A percentile compares a stretch with the other conserved stretches of the same genome.
Evolutionary conservation across 108 stramenopile genomes (phyloP).

Genomic region (Ochromonas danica): DNA sequence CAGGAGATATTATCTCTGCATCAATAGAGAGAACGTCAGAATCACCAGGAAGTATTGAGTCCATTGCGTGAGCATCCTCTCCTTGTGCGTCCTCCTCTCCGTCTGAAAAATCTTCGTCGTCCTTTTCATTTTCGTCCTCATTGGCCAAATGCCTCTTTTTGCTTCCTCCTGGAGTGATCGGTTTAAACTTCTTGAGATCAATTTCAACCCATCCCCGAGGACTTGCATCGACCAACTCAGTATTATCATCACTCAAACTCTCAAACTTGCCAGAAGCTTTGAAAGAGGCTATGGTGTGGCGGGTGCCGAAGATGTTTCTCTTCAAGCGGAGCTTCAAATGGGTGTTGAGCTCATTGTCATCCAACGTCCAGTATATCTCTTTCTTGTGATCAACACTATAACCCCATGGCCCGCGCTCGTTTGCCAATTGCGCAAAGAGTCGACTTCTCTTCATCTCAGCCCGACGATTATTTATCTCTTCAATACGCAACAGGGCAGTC

Average conservation of each 20-base stretch:
- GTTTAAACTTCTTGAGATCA: no score
- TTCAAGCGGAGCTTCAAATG: neutral
- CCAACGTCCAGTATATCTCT: constrained; percentile 29
- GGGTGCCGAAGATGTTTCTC: neutral
- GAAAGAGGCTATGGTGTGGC: neutral
- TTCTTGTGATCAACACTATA: neutral
- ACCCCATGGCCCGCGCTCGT: constrained; percentile 34
- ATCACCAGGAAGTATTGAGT: no score
- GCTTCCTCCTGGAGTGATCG: no score
- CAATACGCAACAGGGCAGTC: neutral
- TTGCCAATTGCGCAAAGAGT: neutral
- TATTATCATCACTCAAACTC: no score
- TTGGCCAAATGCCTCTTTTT: no score
- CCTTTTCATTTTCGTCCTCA: no score
- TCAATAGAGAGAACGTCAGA: neutral
- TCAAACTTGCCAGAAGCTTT: neutral
- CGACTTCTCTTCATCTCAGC: neutral
- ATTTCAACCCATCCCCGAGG: no score
- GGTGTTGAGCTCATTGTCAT: neutral
- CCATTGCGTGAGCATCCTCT: neutral
- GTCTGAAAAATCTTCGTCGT: no score
- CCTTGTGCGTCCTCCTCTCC: neutral
- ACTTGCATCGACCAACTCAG: no score
- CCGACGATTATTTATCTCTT: neutral
- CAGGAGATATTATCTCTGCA: constrained; percentile 9